phyloP scores from a whole-genome alignment of 441 rosid species.

The Francoa sonchifolia region DNA sequence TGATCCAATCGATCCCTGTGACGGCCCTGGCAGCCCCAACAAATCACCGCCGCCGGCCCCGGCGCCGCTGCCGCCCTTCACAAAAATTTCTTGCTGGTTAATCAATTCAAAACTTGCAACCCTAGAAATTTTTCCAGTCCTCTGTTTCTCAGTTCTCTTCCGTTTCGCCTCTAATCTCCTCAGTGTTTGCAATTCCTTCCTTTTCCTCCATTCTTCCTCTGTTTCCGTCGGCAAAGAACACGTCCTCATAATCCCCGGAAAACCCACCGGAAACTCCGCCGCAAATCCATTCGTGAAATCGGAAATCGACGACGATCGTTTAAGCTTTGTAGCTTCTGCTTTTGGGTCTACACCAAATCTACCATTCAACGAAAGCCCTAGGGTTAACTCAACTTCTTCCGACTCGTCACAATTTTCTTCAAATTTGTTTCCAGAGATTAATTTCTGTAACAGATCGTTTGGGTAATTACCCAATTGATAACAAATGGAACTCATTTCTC shows the following conservation, averaged over 20 bases:
- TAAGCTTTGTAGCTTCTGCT: slow-evolving; percentile 28
- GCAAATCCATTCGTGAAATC: slow-evolving; percentile 22
- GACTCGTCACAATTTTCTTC: slow-evolving; percentile 12
- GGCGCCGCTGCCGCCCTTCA: no score
- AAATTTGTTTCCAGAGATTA: slow-evolving; percentile 19
- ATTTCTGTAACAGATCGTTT: slow-evolving; percentile 33
- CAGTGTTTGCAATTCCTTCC: slow-evolving; percentile 58
- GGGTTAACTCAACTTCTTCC: slow-evolving; percentile 47
- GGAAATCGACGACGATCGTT: slow-evolving; percentile 50
- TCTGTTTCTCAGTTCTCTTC: slow-evolving; percentile 66
- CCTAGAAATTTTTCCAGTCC: slow-evolving; percentile 25
- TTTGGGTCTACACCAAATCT: slow-evolving; percentile 71
- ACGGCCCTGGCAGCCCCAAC: slow-evolving; percentile 10
- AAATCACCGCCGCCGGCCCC: slow-evolving; percentile 6
- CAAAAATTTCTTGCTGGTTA: no score
- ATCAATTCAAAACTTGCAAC: no score
- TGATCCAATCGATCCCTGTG: slow-evolving; percentile 36
- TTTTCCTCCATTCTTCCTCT: slow-evolving; percentile 63
- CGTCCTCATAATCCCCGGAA: slow-evolving; percentile 31
- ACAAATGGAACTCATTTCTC: slow-evolving; percentile 15
- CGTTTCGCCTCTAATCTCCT: slow-evolving; percentile 81
- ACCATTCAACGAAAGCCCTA: slow-evolving; percentile 70
- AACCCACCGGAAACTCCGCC: background rate
- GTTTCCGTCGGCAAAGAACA: slow-evolving; percentile 59
- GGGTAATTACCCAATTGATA: slow-evolving; percentile 13